A percentile compares a stretch with the other conserved stretches of the same genome.
phyloP scores from a whole-genome alignment of 192 early-diverging fungal genomes.

The Linnemannia exigua region DNA sequence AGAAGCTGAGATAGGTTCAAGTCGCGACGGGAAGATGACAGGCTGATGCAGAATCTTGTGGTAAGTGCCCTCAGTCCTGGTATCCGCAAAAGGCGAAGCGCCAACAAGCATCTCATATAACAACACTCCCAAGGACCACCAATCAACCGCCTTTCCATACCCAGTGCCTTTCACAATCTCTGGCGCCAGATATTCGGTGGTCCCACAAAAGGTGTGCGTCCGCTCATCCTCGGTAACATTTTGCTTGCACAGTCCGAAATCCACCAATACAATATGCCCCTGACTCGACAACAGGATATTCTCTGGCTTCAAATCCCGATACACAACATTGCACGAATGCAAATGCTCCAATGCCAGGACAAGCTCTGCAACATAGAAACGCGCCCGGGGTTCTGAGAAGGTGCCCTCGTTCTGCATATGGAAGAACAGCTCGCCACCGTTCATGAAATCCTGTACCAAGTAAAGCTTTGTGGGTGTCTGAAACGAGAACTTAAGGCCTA shows the following conservation, averaged over 20 bases:
- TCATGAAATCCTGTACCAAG: slow-evolving; percentile 84
- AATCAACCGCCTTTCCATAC: slow-evolving; percentile 82
- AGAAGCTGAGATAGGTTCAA: slow-evolving; percentile 6
- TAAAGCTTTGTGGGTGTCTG: slow-evolving; percentile 84
- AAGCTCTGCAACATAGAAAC: slow-evolving; percentile 80
- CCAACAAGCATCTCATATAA: slow-evolving; percentile 82
- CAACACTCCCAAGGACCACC: slow-evolving; percentile 88
- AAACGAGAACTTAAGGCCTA: slow-evolving; percentile 83
- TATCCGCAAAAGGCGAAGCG: slow-evolving; percentile 79
- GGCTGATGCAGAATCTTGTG: slow-evolving; percentile 72
- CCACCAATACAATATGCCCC: slow-evolving; percentile 81
- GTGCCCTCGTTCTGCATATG: slow-evolving; percentile 78
- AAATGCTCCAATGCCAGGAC: slow-evolving; percentile 78
- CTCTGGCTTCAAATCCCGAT: slow-evolving; percentile 82
- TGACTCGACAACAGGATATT: slow-evolving; percentile 75
- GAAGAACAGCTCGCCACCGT: slow-evolving; percentile 85
- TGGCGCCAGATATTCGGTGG: slow-evolving; percentile 91
- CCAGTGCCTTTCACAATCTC: slow-evolving; percentile 80
- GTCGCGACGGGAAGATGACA: slow-evolving; percentile 64
- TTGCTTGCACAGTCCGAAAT: slow-evolving; percentile 87
- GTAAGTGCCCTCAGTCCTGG: slow-evolving; percentile 76
- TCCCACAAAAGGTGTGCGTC: slow-evolving; percentile 91
- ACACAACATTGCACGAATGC: slow-evolving; percentile 77
- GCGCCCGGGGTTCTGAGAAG: slow-evolving; percentile 73
- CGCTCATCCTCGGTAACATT: slow-evolving; percentile 63